phyloP scores from a whole-genome alignment of 2,329 filamentous ascomycete genomes.

The Phyllosticta citrichinensis region DNA sequence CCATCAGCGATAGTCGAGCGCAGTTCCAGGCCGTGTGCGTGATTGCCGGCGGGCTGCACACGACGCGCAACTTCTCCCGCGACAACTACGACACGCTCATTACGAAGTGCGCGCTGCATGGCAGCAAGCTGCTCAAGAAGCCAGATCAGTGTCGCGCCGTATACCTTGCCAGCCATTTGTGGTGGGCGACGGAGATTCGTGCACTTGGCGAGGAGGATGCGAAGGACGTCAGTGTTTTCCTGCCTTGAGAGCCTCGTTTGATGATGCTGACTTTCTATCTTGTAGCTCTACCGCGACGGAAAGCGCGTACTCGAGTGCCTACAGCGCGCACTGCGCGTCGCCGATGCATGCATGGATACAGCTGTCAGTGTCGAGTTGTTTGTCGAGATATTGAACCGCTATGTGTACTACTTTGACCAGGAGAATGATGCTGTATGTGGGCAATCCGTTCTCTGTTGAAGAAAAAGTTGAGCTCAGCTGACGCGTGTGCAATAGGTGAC shows the following conservation, averaged over 20 bases:
- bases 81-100: conserved; percentile 99
- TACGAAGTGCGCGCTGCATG: conserved; percentile 92
- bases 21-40: conserved; percentile 98
- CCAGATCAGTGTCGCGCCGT: conserved; percentile 96
- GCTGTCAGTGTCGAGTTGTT: conserved; percentile 95
- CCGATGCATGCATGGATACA: conserved; percentile 98
- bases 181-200: conserved; percentile 87
- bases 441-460: no score
- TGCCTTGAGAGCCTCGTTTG: neutral
- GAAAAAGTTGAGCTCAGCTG: no score
- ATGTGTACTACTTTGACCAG: conserved; percentile 99
- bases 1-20: conserved; percentile 86
- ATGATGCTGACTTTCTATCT: conserved; percentile 12
- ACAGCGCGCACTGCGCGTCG: conserved; percentile 87
- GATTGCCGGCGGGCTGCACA: conserved; percentile 79
- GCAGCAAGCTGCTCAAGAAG: conserved; percentile 93
- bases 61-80: conserved; percentile 81
- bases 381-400: conserved; percentile 95
- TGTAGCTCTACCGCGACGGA: conserved; percentile 85
- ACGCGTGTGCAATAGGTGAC: conserved; percentile 49
- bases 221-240: conserved; percentile 53
- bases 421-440: conserved; percentile 88
- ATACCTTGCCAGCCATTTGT: conserved; percentile 90
- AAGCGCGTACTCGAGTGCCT: conserved; percentile 95
- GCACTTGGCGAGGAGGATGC: conserved; percentile 71